Evolutionary conservation across 352 stramenopile genomes (phyloP).

Genomic region (Phytophthora nicotianae): DNA sequence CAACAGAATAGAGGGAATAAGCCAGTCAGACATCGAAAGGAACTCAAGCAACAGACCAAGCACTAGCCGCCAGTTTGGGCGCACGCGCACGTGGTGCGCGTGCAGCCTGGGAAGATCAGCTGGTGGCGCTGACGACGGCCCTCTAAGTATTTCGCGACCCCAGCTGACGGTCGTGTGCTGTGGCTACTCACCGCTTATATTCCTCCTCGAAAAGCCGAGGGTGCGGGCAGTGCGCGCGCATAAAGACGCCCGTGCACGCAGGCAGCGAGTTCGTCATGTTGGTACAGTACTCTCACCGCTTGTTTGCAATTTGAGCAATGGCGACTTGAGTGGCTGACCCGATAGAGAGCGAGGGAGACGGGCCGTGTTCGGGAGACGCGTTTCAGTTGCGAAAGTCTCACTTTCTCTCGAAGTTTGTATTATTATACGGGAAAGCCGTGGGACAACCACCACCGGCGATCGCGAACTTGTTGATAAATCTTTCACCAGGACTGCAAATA

Average conservation of each 20-base stretch:
- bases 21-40: constrained; percentile 8
- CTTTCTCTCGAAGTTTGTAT: too few relatives aligned
- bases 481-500: too few relatives aligned
- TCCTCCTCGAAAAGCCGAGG: constrained; percentile 52
- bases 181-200: constrained; percentile 61
- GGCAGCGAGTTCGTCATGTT: constrained; percentile 20
- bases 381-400: constrained; percentile 19
- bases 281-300: not conserved
- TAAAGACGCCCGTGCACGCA: constrained; percentile 48
- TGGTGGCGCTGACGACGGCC: constrained; percentile 13
- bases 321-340: constrained; percentile 6
- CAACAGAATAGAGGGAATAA: constrained; percentile 1
- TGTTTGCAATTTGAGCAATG: constrained; percentile 18
- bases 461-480: not conserved
- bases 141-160: constrained; percentile 20
- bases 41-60: not conserved
- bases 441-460: constrained; percentile 18
- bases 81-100: not conserved
- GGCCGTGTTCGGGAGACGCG: constrained; percentile 1
- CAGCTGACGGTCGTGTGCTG: not conserved
- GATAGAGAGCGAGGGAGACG: constrained; percentile 16
- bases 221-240: constrained; percentile 45
- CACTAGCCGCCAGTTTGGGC: not conserved
- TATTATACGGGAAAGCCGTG: constrained; percentile 9
- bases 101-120: not conserved